Evolutionary conservation across 257 asterid genomes (phyloP), one percentile per base, ranked within the genome.

Genomic region (Lycium ferocissimum): DNA sequence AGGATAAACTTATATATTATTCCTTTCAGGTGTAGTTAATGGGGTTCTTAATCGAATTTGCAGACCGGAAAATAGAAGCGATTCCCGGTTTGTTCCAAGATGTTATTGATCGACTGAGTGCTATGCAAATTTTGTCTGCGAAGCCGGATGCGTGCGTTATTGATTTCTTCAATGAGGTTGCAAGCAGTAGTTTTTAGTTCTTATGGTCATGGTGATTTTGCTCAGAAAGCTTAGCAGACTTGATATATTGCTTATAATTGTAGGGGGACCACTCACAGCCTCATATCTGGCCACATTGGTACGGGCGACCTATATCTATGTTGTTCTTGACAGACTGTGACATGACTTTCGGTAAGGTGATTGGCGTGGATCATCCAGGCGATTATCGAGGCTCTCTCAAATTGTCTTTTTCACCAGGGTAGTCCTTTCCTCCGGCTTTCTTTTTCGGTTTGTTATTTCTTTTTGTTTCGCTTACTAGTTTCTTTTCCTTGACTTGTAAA

Each of bases 201-300:
- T 65, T 79, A 45, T 58, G 72, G 84, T 84, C 38, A 5, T 80
- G 51, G 71, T 79, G 65, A 84, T 75, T 84, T 62, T 69, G 51
- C 35, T 70, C 79, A 73, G 22, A 61, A 35, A 66, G 72, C 83
- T 51, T 80, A 67, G 75, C 14, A 43, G 71, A 80, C 81, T 88
- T 91, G 83, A 90, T 85, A 66, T 86, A 79, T 88, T 83, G 49
- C 86, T 71, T 86, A 5, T 85, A 40, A 78, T 80, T 85, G 85
- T 88, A 95, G 99, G 97, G 94, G 76, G 99, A 95, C 85, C 92
- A 93, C 89, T 93, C 96, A n/a, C 95, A 91, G 86, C 99, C 99
- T 87, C 88, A 92, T 86, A 86, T 88, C 76, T 94, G 95, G 97
- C 95, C 99, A 53, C 91, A 91, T 63, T 92, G 92, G 95, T 91